phyloP scores from a whole-genome alignment of 352 stramenopile genomes.

The Phytophthora agathidicida region DNA sequence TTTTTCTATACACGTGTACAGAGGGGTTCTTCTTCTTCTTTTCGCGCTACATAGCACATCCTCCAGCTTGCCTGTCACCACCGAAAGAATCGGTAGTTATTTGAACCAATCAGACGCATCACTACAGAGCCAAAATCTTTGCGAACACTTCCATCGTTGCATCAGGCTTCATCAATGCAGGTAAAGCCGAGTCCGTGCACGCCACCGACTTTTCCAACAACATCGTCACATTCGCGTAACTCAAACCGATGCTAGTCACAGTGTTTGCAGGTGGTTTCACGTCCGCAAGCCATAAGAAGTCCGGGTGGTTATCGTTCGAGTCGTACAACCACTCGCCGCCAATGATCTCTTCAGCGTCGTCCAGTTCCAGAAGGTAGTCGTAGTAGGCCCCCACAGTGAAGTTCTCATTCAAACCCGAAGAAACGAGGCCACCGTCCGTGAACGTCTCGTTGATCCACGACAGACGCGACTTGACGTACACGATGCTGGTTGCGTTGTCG shows the following conservation, averaged over 20 bases:
- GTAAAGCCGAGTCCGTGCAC: not conserved
- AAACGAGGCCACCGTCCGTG: slow-evolving; percentile 24
- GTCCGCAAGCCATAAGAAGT: slow-evolving; percentile 31
- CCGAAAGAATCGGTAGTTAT: too few relatives aligned
- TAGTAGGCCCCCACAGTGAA: slow-evolving; percentile 22
- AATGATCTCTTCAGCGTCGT: slow-evolving; percentile 27
- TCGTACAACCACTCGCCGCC: slow-evolving; percentile 35
- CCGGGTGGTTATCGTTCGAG: slow-evolving; percentile 29
- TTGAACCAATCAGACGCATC: too few relatives aligned
- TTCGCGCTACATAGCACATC: too few relatives aligned
- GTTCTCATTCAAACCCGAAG: slow-evolving; percentile 6
- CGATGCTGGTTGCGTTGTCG: slow-evolving; percentile 22
- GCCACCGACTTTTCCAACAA: slow-evolving; percentile 12
- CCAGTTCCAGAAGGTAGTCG: slow-evolving; percentile 33
- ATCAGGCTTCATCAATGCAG: too few relatives aligned
- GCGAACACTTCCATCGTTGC: too few relatives aligned
- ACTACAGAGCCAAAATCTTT: too few relatives aligned
- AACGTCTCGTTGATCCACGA: slow-evolving; percentile 23
- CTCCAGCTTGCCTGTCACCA: too few relatives aligned
- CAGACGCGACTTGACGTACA: slow-evolving; percentile 41
- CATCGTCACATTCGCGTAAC: slow-evolving; percentile 22
- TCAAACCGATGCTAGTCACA: slow-evolving; percentile 30
- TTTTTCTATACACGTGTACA: too few relatives aligned
- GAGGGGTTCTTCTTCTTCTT: too few relatives aligned
- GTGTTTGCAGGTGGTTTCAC: slow-evolving; percentile 10